Percentiles rank a stretch among this genome's conserved stretches.
These are phyloP conservation scores for Aspergillus tanneri DNA, from an alignment of 2,329 filamentous ascomycete genomes.

Conservation along the genomic window DNA sequence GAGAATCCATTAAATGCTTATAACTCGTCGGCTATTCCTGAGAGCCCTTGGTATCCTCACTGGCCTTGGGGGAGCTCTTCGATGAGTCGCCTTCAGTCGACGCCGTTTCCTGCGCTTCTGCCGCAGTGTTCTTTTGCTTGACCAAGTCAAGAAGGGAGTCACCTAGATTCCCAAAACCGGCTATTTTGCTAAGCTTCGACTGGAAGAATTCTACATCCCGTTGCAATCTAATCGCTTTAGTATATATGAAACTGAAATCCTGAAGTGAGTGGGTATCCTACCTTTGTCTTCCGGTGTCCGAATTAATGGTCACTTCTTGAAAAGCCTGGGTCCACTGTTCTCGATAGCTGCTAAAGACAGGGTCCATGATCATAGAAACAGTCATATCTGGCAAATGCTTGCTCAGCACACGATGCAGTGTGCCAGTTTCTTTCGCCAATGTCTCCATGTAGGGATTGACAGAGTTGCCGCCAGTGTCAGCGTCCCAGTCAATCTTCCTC, in stretches of 20 bases:
- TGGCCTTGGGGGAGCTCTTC: constrained; percentile 2
- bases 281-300: constrained; percentile 68
- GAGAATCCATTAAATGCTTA: background rate
- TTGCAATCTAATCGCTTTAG: constrained; percentile 60
- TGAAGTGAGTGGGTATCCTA: constrained; percentile 43
- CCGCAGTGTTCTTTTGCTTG: constrained; percentile 37
- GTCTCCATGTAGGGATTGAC: constrained; percentile 80
- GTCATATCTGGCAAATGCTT: constrained; percentile 77
- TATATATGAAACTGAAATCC: background rate
- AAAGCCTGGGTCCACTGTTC: constrained; percentile 75
- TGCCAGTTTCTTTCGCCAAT: constrained; percentile 79
- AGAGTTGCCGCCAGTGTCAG: constrained; percentile 43
- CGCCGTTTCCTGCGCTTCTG: constrained; percentile 9
- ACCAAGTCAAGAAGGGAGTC: constrained; percentile 61
- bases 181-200: constrained; percentile 69
- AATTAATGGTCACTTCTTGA: constrained; percentile 63
- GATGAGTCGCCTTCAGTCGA: background rate
- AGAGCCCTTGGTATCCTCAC: constrained; percentile 1
- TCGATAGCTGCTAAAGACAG: constrained; percentile 79
- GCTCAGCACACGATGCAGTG: constrained; percentile 76
- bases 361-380: constrained; percentile 78
- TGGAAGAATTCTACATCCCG: constrained; percentile 73
- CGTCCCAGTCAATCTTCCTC: constrained; percentile 73
- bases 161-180: constrained; percentile 74
- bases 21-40: background rate